phyloP scores from a whole-genome alignment of 2,329 filamentous ascomycete genomes.

The Diaporthe sp. region DNA sequence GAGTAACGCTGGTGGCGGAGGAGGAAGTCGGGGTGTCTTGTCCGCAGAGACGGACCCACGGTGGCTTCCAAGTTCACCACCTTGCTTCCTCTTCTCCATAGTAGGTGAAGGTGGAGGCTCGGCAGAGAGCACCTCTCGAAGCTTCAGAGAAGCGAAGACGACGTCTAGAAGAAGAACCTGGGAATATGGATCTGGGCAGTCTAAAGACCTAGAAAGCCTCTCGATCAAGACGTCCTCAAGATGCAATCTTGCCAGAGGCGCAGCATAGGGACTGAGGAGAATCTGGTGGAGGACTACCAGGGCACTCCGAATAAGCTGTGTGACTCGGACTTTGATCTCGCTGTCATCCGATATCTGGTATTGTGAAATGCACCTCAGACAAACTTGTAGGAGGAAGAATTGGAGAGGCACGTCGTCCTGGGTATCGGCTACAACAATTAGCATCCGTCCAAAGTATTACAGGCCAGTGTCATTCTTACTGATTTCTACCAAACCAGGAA shows the following conservation, averaged over 20 bases:
- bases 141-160: slow-evolving; percentile 80
- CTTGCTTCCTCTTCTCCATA: slow-evolving; percentile 62
- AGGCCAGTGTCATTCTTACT: slow-evolving; percentile 60
- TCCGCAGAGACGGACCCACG: slow-evolving; percentile 55
- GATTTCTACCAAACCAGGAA: slow-evolving; percentile 59
- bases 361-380: slow-evolving; percentile 72
- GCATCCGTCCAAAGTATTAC: slow-evolving; percentile 2
- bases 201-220: slow-evolving; percentile 73
- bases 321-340: slow-evolving; percentile 64
- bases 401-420: slow-evolving; percentile 74
- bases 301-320: slow-evolving; percentile 79
- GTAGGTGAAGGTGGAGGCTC: slow-evolving; percentile 60
- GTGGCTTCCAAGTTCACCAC: slow-evolving; percentile 57
- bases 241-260: slow-evolving; percentile 71
- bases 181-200: slow-evolving; percentile 75
- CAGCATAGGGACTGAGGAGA: slow-evolving; percentile 73
- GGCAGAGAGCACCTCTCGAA: slow-evolving; percentile 63
- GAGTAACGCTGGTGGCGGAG: slow-evolving; percentile 81
- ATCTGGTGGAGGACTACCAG: slow-evolving; percentile 80
- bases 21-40: slow-evolving; percentile 51
- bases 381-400: slow-evolving; percentile 76
- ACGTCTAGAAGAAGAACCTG: slow-evolving; percentile 85
- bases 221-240: slow-evolving; percentile 81
- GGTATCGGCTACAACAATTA: slow-evolving; percentile 60
- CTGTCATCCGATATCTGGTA: slow-evolving; percentile 53